Evolutionary conservation across 176 grass and related monocot species (phyloP).

Genomic region (Oryza meridionalis): DNA sequence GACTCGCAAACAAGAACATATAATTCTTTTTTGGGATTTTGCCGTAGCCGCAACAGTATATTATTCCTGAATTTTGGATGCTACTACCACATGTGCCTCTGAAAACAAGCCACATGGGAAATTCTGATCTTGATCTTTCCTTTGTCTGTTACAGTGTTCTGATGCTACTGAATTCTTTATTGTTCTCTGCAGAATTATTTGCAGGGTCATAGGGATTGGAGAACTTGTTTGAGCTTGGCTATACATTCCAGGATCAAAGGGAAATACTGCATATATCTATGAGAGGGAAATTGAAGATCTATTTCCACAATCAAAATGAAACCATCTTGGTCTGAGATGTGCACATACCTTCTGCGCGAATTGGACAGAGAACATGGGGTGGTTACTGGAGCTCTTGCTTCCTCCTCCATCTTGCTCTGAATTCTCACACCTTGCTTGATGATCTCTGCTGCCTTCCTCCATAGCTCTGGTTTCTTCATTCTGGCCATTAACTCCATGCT

Average conservation of each 20-base stretch:
- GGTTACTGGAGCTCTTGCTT: neutral
- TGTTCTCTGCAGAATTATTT: neutral
- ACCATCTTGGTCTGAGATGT: neutral
- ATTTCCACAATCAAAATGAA: neutral
- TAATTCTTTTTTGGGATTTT: neutral
- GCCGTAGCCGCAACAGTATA: neutral
- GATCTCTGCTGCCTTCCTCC: constrained; percentile 51
- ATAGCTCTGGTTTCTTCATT: constrained; percentile 16
- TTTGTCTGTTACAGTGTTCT: constrained; percentile 2
- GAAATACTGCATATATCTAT: neutral
- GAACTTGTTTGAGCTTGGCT: neutral
- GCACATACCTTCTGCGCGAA: constrained; percentile 51
- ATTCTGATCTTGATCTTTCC: constrained; percentile 19
- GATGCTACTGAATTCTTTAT: neutral
- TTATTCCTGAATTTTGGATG: constrained; percentile 23
- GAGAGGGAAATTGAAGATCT: neutral
- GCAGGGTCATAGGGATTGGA: neutral
- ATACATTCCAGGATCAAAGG: neutral
- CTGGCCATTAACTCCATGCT: constrained; percentile 33
- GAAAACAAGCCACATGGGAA: neutral
- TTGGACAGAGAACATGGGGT: constrained; percentile 42
- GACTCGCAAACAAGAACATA: neutral
- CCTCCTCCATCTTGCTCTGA: constrained; percentile 26
- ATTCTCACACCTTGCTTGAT: constrained; percentile 26
- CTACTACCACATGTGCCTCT: neutral